Evolutionary conservation across 2,329 filamentous ascomycete genomes (phyloP).

Genomic region (Monilinia vaccinii-corymbosi): DNA sequence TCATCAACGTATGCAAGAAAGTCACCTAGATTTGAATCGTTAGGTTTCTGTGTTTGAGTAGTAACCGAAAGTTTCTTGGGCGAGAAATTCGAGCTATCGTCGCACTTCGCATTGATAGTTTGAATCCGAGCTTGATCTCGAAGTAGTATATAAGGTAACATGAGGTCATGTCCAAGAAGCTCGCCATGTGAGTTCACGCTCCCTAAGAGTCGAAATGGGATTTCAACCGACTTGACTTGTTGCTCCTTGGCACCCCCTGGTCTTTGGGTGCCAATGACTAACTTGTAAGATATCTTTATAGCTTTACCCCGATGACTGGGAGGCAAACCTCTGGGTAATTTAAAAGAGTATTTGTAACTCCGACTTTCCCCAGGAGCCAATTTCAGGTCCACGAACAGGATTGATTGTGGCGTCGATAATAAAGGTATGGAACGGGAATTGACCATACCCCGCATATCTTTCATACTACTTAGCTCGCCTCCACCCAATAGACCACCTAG

Average conservation of each 20-base stretch:
- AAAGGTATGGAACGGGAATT: constrained; percentile 83
- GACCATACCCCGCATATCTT: constrained; percentile 84
- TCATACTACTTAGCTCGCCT: constrained; percentile 83
- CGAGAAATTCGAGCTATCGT: constrained; percentile 5
- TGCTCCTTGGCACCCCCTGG: constrained; percentile 69
- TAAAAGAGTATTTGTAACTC: constrained; percentile 80
- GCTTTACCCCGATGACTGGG: constrained; percentile 85
- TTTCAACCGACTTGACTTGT: constrained; percentile 80
- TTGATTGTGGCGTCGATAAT: constrained; percentile 89
- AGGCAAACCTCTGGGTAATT: constrained; percentile 78
- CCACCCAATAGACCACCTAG: constrained; percentile 80
- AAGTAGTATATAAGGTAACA: constrained; percentile 85
- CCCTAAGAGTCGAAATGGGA: constrained; percentile 87
- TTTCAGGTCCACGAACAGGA: constrained; percentile 87
- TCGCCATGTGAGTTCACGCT: constrained; percentile 86
- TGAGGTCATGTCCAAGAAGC: constrained; percentile 84
- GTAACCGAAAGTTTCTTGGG: constrained; percentile 15
- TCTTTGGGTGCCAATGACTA: constrained; percentile 86
- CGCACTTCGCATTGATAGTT: constrained; percentile 18
- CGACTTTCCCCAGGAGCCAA: constrained; percentile 82
- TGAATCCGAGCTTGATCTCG: constrained; percentile 59
- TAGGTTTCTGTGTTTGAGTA: constrained; percentile 27
- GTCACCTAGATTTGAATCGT: constrained; percentile 42
- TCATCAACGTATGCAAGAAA: constrained; percentile 73
- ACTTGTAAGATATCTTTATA: constrained; percentile 85